Evolutionary conservation across 139 green algal genomes (phyloP), one percentile per base, ranked within the genome.

Genomic region (Raphidocelis subcapitata): DNA sequence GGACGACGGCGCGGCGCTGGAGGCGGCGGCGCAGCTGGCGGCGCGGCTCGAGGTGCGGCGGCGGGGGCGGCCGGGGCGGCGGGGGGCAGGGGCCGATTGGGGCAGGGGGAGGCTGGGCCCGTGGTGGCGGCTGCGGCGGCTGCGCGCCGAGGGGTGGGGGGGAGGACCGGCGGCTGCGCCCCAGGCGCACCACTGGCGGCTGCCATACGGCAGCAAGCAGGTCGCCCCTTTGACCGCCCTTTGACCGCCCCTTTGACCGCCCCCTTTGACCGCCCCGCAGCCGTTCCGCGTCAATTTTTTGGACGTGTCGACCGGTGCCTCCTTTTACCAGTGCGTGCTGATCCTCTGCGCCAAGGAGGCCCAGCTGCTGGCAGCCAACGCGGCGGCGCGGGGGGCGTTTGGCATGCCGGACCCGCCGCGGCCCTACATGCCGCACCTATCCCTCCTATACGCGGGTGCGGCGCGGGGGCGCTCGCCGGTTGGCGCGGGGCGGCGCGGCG

Each of bases 391-490:
- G 5, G 46, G 70, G n/a, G 57, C 54, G 23, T 80, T 67, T 57
- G 70, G 46, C 56, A 75, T 65, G 62, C 28, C 51, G 1, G 61
- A 41, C 15, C 55, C 62, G 21, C 10, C 64, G 1, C 12, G 28
- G 3, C 69, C 74, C 16, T 86, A 86, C 75, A 86, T 89, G 84
- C 84, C 84, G 14, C 84, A 89, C 76, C 71, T 86, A 28, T 84
- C 75, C 5, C 72, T 89, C 51, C 74, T 88, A 44, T 88, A 88
- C 49, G 55, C 75, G 15, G 37, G 23, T 24, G n/a, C 65, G 32
- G 36, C 5, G n/a, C 35, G 61, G 35, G 60, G 67, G 4, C 57
- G 31, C 37, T n/a, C 64, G 65, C 65, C 79, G 56, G 3, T 46
- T 66, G 31, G 51, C 36, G 51, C 49, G 37, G 54, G 41, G 8